Conservation (phyloP, 176 grass and related monocot species). For the Triticum urartu region DNA sequence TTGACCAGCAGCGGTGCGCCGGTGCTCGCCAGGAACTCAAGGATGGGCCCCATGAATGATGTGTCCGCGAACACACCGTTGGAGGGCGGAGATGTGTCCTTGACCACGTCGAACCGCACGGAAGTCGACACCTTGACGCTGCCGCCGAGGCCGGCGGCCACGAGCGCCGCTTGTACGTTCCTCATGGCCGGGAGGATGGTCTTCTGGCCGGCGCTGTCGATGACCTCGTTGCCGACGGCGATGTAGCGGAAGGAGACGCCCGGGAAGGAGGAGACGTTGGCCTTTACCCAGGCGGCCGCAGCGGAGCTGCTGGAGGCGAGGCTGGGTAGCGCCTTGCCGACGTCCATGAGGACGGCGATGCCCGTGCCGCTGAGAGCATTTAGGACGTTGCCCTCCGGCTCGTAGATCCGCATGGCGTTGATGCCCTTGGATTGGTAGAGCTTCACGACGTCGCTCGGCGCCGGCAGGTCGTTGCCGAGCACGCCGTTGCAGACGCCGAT, state of each 20-base stretch:
- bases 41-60: constrained; percentile 25
- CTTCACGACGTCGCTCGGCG: constrained; percentile 41
- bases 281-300: constrained; percentile 49
- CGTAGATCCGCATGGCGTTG: constrained; percentile 55
- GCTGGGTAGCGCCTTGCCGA: constrained; percentile 29
- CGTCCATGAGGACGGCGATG: constrained; percentile 53
- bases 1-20: constrained; percentile 68
- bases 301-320: constrained; percentile 29
- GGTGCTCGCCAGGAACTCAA: constrained; percentile 33
- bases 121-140: constrained; percentile 61
- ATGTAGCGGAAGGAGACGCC: constrained; percentile 54
- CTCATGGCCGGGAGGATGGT: constrained; percentile 65
- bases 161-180: constrained; percentile 32
- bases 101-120: constrained; percentile 25
- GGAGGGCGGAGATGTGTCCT: constrained; percentile 49
- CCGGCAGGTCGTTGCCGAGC: constrained; percentile 49
- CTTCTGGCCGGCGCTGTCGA: neutral
- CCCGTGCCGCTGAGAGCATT: constrained; percentile 36
- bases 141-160: constrained; percentile 19
- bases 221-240: constrained; percentile 71
- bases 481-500: constrained; percentile 79
- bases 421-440: constrained; percentile 55
- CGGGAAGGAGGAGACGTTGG: constrained; percentile 42
- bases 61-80: constrained; percentile 22
- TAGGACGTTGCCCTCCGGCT: constrained; percentile 34